Evolutionary conservation across 257 asterid genomes (phyloP).

Genomic region (Ilex asprella): DNA sequence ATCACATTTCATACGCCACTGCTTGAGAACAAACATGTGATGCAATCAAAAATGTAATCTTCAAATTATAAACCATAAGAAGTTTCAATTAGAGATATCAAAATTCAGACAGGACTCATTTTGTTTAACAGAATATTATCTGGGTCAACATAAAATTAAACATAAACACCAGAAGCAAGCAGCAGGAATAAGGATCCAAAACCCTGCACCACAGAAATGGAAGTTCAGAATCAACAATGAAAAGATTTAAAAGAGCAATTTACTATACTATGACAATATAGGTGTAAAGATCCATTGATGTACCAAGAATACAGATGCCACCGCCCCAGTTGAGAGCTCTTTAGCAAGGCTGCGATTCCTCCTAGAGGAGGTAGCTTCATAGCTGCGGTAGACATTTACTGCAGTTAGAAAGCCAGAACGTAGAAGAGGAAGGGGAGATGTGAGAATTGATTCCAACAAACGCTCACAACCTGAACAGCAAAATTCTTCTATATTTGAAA

Average conservation of each 20-base stretch:
- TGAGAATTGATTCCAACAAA: not conserved
- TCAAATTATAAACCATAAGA: no score
- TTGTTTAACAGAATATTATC: slow-evolving; percentile 9
- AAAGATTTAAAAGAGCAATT: not conserved
- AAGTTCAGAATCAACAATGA: slow-evolving; percentile 7
- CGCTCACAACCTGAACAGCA: no score
- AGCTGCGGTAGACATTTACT: slow-evolving; percentile 38
- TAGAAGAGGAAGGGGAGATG: no score
- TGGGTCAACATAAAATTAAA: slow-evolving; percentile 26
- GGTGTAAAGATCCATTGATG: not conserved
- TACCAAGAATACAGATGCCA: slow-evolving; percentile 95
- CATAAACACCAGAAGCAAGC: slow-evolving; percentile 86
- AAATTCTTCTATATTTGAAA: no score
- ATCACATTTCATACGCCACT: no score
- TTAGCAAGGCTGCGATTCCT: slow-evolving; percentile 74
- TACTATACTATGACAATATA: not conserved
- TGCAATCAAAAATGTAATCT: no score
- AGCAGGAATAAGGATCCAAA: slow-evolving; percentile 92
- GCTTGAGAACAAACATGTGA: no score
- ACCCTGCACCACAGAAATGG: slow-evolving; percentile 49
- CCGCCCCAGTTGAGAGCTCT: slow-evolving; percentile 78
- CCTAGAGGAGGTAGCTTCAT: slow-evolving; percentile 89
- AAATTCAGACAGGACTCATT: not conserved
- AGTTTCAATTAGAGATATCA: no score
- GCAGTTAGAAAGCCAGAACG: no score